Percentiles rank a stretch among this genome's conserved stretches.
phyloP scores from a whole-genome alignment of 305 asterid genomes.

The Solanum chacoense region DNA sequence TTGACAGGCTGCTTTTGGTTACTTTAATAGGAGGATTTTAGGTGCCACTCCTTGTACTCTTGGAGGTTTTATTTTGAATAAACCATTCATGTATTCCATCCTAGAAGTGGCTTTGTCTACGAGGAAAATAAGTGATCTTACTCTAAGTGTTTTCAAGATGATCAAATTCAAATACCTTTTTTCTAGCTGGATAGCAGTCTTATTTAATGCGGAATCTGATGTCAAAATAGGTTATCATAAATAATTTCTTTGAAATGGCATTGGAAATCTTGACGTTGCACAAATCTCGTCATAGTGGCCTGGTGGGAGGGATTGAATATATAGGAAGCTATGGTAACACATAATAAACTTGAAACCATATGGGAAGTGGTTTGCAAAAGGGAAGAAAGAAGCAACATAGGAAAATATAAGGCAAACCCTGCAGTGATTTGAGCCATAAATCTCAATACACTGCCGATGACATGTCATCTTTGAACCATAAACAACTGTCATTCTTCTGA shows the following conservation, averaged over 20 bases:
- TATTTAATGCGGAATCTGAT: background rate
- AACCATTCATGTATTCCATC: background rate
- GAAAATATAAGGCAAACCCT: background rate
- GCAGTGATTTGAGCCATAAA: background rate
- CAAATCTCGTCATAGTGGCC: background rate
- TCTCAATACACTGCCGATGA: background rate
- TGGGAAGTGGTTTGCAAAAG: background rate
- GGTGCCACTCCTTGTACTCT: background rate
- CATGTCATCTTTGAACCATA: background rate
- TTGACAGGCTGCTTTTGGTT: background rate
- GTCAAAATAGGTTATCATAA: background rate
- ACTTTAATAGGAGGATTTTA: background rate
- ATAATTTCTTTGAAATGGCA: background rate
- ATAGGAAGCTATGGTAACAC: background rate
- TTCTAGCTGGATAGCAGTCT: background rate
- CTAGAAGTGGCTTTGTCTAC: background rate
- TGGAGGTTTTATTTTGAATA: background rate
- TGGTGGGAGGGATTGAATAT: background rate
- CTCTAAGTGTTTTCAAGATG: background rate
- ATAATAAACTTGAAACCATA: background rate
- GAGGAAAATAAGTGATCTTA: background rate
- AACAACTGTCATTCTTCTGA: background rate
- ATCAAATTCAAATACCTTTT: background rate
- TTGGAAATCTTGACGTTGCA: background rate
- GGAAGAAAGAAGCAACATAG: background rate